Conservation (phyloP, 306 rosid species). For the Chamaecrista fasciculata region DNA sequence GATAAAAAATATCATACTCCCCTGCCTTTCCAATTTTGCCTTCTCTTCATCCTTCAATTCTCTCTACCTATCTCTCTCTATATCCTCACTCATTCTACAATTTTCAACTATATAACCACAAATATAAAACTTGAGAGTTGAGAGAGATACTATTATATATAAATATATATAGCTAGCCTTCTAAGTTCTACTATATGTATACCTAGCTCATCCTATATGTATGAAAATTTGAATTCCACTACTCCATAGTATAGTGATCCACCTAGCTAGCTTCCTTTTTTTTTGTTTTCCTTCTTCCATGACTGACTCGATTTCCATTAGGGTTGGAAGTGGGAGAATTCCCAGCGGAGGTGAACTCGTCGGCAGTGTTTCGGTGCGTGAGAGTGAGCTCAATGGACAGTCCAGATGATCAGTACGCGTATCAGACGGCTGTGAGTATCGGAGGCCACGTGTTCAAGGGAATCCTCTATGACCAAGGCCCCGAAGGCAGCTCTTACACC, state of each 20-base stretch:
- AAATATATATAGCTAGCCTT: no score
- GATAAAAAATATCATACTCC: no score
- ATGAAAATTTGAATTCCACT: conserved; percentile 34
- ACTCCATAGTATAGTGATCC: neutral
- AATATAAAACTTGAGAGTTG: no score
- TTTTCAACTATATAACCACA: no score
- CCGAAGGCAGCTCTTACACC: conserved; percentile 45
- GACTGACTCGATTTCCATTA: no score
- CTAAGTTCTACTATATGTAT: neutral
- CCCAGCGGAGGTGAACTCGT: conserved; percentile 61
- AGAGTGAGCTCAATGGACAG: conserved; percentile 63
- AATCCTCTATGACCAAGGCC: conserved; percentile 65
- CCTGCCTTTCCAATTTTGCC: no score
- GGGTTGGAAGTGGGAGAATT: conserved; percentile 71
- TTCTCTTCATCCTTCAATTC: no score
- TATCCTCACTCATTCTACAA: no score
- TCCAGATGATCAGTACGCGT: conserved; percentile 62
- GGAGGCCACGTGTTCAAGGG: conserved; percentile 76
- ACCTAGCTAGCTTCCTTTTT: conserved; percentile 25
- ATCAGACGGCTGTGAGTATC: conserved; percentile 69
- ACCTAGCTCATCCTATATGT: conserved; percentile 38
- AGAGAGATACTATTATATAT: no score
- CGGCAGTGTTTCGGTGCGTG: conserved; percentile 67
- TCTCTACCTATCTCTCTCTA: no score
- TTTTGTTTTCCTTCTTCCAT: conserved; percentile 26